phyloP scores from a whole-genome alignment of 2,329 filamentous ascomycete species.

The Diaporthe humulicola region DNA sequence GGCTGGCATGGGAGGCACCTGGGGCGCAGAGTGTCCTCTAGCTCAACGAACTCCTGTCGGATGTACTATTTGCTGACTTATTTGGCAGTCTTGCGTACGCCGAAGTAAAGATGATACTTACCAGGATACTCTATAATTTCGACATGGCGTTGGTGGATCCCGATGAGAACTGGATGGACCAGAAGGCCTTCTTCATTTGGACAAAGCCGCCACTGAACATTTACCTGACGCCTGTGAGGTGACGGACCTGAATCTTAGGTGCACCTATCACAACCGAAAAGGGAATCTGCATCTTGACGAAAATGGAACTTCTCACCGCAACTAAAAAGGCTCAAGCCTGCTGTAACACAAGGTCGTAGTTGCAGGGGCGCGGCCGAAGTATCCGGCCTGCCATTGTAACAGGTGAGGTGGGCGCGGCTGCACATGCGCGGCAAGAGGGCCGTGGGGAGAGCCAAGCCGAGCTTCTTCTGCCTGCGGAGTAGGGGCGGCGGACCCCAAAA shows the following conservation, averaged over 20 bases:
- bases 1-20: not conserved
- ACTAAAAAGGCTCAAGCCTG: not conserved
- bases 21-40: not conserved
- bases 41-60: not conserved
- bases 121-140: constrained; percentile 62
- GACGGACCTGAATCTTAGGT: not conserved
- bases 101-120: constrained; percentile 64
- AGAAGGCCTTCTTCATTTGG: constrained; percentile 56
- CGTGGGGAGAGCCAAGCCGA: not conserved
- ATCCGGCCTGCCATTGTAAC: constrained; percentile 10
- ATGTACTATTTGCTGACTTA: not conserved
- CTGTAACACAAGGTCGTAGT: constrained; percentile 3
- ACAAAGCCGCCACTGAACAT: constrained; percentile 54
- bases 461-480: not conserved
- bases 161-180: constrained; percentile 54
- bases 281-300: not conserved
- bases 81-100: constrained; percentile 59
- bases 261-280: not conserved
- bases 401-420: not conserved
- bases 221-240: constrained; percentile 49
- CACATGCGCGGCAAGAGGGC: not conserved
- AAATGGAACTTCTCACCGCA: not conserved
- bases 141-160: constrained; percentile 57
- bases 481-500: not conserved
- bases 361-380: constrained; percentile 1